These are phyloP conservation scores for Boletus insuetus DNA, from an alignment of 768 basidiomycete species.

Conservation along the genomic window DNA sequence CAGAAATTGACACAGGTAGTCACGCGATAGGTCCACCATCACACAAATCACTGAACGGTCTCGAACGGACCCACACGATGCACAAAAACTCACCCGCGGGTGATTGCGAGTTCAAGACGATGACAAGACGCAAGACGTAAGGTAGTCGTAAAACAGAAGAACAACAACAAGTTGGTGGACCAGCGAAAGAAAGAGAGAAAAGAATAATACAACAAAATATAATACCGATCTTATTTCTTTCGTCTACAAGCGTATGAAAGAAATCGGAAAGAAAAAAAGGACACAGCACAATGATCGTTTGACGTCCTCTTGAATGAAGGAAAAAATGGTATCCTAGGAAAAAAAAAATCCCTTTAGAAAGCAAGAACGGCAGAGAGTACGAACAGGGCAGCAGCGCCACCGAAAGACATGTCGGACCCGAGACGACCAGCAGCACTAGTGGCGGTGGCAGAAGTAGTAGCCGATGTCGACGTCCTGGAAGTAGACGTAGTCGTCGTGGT, in stretches of 20 bases:
- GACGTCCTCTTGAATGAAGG: neutral
- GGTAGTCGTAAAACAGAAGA: neutral
- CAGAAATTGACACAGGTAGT: no score
- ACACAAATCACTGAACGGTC: no score
- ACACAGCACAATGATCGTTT: constrained; percentile 4
- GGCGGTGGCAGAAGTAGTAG: constrained; percentile 15
- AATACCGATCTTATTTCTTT: neutral
- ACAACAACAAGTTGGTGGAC: constrained; percentile 1
- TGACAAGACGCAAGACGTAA: neutral
- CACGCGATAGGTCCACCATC: no score
- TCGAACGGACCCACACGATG: no score
- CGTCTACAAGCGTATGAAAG: constrained; percentile 7
- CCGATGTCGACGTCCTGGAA: constrained; percentile 16
- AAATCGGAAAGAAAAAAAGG: neutral
- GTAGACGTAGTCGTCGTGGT: neutral
- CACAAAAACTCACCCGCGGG: no score
- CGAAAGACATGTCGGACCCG: constrained; percentile 20
- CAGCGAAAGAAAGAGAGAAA: neutral
- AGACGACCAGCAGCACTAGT: constrained; percentile 21
- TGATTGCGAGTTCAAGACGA: neutral
- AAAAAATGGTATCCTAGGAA: constrained; percentile 5
- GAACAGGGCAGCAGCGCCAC: constrained; percentile 17
- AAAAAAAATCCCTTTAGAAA: constrained; percentile 9
- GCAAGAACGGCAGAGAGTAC: constrained; percentile 21
- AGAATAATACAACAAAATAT: constrained; percentile 20